phyloP scores from a whole-genome alignment of 352 stramenopile species.

The Pythium aquatile region DNA sequence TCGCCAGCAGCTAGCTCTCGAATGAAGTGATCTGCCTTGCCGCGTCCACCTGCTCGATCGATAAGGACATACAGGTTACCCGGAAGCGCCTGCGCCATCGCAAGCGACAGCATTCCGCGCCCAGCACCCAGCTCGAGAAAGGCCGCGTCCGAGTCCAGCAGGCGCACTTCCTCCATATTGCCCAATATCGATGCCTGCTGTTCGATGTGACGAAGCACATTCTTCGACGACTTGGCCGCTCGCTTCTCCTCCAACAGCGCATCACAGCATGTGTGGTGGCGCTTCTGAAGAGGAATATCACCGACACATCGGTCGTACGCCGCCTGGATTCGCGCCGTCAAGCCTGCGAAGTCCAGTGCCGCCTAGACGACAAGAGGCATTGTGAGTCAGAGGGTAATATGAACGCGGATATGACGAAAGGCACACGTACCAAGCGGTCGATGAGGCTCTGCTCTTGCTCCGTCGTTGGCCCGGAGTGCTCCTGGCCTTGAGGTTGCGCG shows the following conservation, averaged over 20 bases:
- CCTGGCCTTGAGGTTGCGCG: conserved; percentile 5
- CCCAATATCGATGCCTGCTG: conserved; percentile 82
- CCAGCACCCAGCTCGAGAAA: conserved; percentile 79
- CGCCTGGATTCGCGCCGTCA: conserved; percentile 46
- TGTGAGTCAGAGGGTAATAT: neutral
- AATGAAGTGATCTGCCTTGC: conserved; percentile 78
- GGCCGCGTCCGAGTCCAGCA: conserved; percentile 44
- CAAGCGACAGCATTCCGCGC: conserved; percentile 76
- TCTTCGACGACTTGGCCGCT: conserved; percentile 50
- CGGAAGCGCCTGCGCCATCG: conserved; percentile 62
- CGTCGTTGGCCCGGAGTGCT: conserved; percentile 38
- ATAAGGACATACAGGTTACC: conserved; percentile 73
- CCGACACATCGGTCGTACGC: conserved; percentile 57
- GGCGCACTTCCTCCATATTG: conserved; percentile 59
- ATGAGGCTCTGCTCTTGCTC: conserved; percentile 64
- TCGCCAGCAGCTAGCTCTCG: conserved; percentile 20
- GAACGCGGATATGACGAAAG: neutral
- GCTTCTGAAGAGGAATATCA: conserved; percentile 57
- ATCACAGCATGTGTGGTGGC: conserved; percentile 65
- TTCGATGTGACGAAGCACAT: conserved; percentile 73
- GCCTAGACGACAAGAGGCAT: conserved; percentile 14
- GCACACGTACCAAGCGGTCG: conserved; percentile 48
- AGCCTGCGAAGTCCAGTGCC: conserved; percentile 53
- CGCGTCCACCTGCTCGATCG: conserved; percentile 64
- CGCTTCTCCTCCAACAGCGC: conserved; percentile 65